Evolutionary conservation across 1,284 basidiomycete genomes (phyloP).

Genomic region (Termitomyces sp.): DNA sequence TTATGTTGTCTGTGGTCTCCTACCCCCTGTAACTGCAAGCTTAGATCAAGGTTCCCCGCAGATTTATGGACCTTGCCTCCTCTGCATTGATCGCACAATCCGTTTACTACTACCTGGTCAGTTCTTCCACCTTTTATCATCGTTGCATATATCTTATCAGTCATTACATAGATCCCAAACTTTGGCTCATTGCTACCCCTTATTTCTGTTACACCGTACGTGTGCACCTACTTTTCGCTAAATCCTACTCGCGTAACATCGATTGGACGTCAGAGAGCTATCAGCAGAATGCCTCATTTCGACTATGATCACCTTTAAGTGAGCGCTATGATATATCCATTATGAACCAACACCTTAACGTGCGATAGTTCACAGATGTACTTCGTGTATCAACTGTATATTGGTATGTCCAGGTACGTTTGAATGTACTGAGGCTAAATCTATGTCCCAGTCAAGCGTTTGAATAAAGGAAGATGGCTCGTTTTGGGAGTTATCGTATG

Average conservation of each 20-base stretch:
- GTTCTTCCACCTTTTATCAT: background rate
- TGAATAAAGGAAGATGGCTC: conserved; percentile 13
- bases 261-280: conserved; percentile 23
- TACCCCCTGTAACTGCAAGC: background rate
- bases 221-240: background rate
- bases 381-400: conserved; percentile 36
- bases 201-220: conserved; percentile 19
- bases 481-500: conserved; percentile 18
- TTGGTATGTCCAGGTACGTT: conserved; percentile 23
- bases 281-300: conserved; percentile 33
- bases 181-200: conserved; percentile 23
- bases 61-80: conserved; percentile 22
- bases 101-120: conserved; percentile 24
- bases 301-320: conserved; percentile 34
- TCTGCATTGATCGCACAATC: conserved; percentile 24
- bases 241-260: background rate
- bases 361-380: conserved; percentile 34
- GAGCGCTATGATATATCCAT: conserved; percentile 3
- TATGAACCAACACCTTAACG: background rate
- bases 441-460: conserved; percentile 10
- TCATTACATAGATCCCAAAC: conserved; percentile 19
- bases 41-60: conserved; percentile 1
- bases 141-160: background rate
- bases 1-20: conserved; percentile 20
- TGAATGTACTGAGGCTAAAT: background rate